Evolutionary conservation across 176 grass and related monocot species (phyloP).

Genomic region (Rhynchospora breviuscula): DNA sequence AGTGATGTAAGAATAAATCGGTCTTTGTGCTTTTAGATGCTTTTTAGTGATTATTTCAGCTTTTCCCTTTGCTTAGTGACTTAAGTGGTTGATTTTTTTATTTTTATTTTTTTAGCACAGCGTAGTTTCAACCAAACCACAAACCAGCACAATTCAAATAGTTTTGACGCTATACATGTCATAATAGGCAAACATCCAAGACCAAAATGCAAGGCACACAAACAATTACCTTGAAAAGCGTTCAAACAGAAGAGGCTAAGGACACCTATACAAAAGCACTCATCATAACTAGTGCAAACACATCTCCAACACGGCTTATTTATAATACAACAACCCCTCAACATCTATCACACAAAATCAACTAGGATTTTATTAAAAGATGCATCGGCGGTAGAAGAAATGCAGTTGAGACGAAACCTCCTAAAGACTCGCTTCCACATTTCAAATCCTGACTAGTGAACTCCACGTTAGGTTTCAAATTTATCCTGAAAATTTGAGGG

Average conservation of each 20-base stretch:
- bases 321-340: slow-evolving; percentile 17
- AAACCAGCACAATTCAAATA: neutral
- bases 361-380: slow-evolving; percentile 4
- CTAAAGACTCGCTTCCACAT: slow-evolving; percentile 7
- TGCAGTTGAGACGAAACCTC: slow-evolving; percentile 25
- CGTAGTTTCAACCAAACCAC: neutral
- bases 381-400: slow-evolving; percentile 22
- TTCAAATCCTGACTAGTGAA: slow-evolving; percentile 1
- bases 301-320: slow-evolving; percentile 17
- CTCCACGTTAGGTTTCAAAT: neutral
- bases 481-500: slow-evolving; percentile 10
- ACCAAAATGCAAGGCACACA: neutral
- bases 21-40: neutral
- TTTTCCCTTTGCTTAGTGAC: too few relatives aligned
- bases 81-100: neutral
- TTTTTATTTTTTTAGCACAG: neutral
- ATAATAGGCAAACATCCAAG: neutral
- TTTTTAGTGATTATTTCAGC: neutral
- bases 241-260: neutral
- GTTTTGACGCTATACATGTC: neutral
- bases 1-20: neutral
- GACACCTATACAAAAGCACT: neutral
- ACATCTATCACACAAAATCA: slow-evolving; percentile 7
- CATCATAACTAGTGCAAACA: neutral
- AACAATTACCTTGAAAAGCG: neutral